Evolutionary conservation across 306 rosid species (phyloP), one percentile per base, ranked within the genome.

Genomic region (Cyclanthera cordifolia): DNA sequence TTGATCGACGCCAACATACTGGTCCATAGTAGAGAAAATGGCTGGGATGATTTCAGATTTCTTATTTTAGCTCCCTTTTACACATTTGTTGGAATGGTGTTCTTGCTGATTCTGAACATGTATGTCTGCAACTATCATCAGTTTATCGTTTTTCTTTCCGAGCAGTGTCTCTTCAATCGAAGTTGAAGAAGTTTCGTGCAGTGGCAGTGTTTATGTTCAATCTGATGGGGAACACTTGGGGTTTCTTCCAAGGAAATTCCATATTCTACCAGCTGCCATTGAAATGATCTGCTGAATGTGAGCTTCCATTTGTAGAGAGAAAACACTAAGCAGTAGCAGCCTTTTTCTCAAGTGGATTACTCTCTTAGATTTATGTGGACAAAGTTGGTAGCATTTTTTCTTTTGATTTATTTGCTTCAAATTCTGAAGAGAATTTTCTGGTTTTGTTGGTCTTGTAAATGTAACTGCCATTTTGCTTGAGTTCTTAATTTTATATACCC

Each of bases 181-280:
- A 76, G 90, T 93, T 67, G 90, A 89, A 71, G 94, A 86, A 74
- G 75, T 86, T 47, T 82, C 87, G 8, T 86, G 91, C 69, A 78
- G 52, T 34, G 85, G 85, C 52, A 79, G 74, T 56, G 68, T 89
- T 63, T 83, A 80, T 70, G 87, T 93, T 73, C 98, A 93, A 83
- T 86, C 96, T 23, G 98, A 93, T 66, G 98, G 98, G 21, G 98
- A 93, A 61, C 83, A 87, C 82, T 60, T 93, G 73, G 98, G 98
- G 32, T 89, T 84, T 77, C 91, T 89, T 76, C 96, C 96, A 0
- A 87, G 84, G 80, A 93, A 82, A 74, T 81, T 93, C 71, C 14
- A 80, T 70, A 67, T 87, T 75, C 70, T 89, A 58, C 98, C 96
- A 25, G 83, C 80, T 76, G 91, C 89, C 4, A 78, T 93, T 14